Conservation (phyloP, 192 early-diverging fungal species). For the Entrophospora sp. region DNA sequence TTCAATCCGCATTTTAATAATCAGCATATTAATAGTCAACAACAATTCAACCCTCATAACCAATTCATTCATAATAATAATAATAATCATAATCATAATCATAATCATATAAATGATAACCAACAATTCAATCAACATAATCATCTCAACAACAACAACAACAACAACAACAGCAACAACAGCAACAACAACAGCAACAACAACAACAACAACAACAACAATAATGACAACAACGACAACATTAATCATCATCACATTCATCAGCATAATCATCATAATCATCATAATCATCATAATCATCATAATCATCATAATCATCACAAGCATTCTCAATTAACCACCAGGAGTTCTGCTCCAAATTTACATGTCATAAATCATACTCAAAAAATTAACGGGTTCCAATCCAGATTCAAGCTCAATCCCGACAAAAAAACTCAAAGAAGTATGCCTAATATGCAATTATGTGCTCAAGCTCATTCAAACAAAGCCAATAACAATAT, state of each 20-base stretch:
- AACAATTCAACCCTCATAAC: no score
- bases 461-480: not conserved
- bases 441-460: slow-evolving; percentile 21
- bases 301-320: not conserved
- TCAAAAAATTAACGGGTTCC: slow-evolving; percentile 9
- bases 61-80: no score
- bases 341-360: not conserved
- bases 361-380: slow-evolving; percentile 15
- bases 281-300: no score
- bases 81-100: no score
- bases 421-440: slow-evolving; percentile 8
- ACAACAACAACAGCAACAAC: no score
- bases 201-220: not conserved
- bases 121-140: no score
- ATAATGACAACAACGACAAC: not conserved
- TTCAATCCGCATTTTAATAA: no score
- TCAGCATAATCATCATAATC: no score
- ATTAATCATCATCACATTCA: not conserved
- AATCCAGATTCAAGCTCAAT: slow-evolving; percentile 18
- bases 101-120: no score
- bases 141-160: no score
- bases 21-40: no score
- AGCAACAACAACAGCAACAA: not conserved
- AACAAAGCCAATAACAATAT: no score
- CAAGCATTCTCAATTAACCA: not conserved